Conservation (phyloP, 345 rosid species). For the Populus simonii region DNA sequence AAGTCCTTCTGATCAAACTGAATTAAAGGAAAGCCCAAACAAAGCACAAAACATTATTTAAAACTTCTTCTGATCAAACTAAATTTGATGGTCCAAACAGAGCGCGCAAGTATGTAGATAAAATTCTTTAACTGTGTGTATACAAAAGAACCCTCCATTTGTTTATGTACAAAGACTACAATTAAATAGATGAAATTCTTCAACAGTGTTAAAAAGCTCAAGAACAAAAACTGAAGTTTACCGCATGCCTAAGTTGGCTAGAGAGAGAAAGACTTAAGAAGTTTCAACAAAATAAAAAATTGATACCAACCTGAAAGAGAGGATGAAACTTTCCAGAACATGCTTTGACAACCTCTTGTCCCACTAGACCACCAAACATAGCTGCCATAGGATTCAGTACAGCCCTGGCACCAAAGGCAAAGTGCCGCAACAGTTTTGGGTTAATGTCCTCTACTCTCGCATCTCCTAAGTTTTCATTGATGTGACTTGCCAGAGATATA, state of each 20-base stretch:
- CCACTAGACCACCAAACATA: constrained; percentile 98
- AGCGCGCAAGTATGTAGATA: not conserved
- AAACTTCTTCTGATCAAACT: not conserved
- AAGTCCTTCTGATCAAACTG: not conserved
- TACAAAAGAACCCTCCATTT: not conserved
- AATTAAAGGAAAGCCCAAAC: not conserved
- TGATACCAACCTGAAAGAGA: constrained; percentile 65
- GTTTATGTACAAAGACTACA: not conserved
- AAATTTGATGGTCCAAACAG: not conserved
- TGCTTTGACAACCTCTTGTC: constrained; percentile 97
- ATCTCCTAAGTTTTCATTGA: constrained; percentile 73
- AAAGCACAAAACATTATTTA: not conserved
- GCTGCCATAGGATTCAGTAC: constrained; percentile 99
- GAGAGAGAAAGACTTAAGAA: not conserved
- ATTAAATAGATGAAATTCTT: not conserved
- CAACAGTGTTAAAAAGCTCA: not conserved
- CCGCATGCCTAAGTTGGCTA: not conserved
- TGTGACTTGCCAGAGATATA: constrained; percentile 52
- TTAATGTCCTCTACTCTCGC: constrained; percentile 67
- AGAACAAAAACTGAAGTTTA: not conserved
- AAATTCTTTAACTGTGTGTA: not conserved
- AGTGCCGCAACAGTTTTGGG: constrained; percentile 69
- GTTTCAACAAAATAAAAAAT: not conserved
- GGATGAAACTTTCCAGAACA: constrained; percentile 99
- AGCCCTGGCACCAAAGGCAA: constrained; percentile 95